These are phyloP conservation scores for Syzygium aromaticum DNA, from an alignment of 345 rosid species.

Conservation along the genomic window DNA sequence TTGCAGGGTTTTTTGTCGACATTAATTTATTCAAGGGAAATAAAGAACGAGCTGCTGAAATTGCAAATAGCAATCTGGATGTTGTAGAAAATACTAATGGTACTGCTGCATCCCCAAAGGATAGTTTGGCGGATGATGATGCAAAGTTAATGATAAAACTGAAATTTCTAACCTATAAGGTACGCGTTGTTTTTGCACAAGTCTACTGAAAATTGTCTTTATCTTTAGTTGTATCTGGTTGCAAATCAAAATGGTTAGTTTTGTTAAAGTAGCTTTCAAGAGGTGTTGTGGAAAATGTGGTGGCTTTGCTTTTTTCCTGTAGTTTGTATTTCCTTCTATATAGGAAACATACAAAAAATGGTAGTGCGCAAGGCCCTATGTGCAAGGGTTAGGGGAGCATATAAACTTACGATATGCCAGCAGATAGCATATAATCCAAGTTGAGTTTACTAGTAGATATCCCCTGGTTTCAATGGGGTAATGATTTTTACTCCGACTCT, in stretches of 20 bases:
- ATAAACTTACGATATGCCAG: not conserved
- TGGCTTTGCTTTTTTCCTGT: not conserved
- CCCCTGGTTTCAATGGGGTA: not conserved
- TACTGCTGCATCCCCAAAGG: conserved; percentile 20
- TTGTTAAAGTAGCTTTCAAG: not conserved
- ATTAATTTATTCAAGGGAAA: conserved; percentile 76
- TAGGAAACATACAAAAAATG: not conserved
- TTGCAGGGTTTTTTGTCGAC: conserved; percentile 85
- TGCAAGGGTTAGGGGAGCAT: not conserved
- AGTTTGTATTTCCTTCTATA: not conserved
- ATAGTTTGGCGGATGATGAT: conserved; percentile 76
- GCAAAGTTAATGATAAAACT: conserved; percentile 89
- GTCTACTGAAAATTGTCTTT: not conserved
- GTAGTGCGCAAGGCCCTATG: not conserved
- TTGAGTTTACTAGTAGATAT: not conserved
- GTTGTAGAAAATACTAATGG: conserved; percentile 28
- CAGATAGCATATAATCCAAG: not conserved
- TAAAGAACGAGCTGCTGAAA: conserved; percentile 48
- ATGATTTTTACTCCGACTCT: not conserved
- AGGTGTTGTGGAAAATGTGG: not conserved
- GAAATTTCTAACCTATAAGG: conserved; percentile 95
- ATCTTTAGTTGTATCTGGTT: not conserved
- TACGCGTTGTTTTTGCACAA: conserved; percentile 6
- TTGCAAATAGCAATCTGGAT: conserved; percentile 24
- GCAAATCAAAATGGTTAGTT: not conserved